phyloP scores from a whole-genome alignment of 2,329 filamentous ascomycete genomes.

The Epichloe sp. region DNA sequence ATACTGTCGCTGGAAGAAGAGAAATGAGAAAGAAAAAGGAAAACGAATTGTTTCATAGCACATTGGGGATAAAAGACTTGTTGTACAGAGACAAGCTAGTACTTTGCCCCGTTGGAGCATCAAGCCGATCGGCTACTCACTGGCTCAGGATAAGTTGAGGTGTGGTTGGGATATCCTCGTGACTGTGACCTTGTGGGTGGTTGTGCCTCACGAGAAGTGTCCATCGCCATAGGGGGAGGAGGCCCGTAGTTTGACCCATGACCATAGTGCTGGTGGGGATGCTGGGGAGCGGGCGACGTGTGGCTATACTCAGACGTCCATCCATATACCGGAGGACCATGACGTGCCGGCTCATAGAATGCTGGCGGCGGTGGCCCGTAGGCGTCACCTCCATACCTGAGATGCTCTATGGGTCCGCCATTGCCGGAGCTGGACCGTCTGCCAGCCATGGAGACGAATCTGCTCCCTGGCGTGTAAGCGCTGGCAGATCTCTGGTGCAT shows the following conservation, averaged over 20 bases:
- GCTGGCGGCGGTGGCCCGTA: not conserved
- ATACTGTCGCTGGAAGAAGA: no score
- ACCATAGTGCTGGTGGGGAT: not conserved
- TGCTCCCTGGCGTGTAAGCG: slow-evolving; percentile 9
- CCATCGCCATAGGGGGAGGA: not conserved
- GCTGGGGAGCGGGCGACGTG: not conserved
- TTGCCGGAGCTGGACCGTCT: slow-evolving; percentile 11
- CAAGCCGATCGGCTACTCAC: not conserved
- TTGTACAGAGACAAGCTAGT: not conserved
- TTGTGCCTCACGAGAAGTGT: not conserved
- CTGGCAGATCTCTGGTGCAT: slow-evolving; percentile 14
- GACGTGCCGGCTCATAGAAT: slow-evolving; percentile 4
- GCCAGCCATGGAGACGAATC: slow-evolving; percentile 2
- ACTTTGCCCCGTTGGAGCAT: not conserved
- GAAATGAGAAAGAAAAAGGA: no score
- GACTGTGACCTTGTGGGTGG: not conserved
- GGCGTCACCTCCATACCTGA: slow-evolving; percentile 1
- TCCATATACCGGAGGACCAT: not conserved
- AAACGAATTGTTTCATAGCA: not conserved
- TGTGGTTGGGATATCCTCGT: not conserved
- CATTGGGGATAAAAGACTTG: slow-evolving; percentile 5
- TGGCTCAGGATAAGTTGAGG: slow-evolving; percentile 4
- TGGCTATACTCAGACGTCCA: slow-evolving; percentile 3
- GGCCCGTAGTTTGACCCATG: not conserved
- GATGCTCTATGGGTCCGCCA: not conserved